These are phyloP conservation scores for Cercospora zeae-maydis DNA, from an alignment of 2,329 filamentous ascomycete genomes.

Conservation along the genomic window DNA sequence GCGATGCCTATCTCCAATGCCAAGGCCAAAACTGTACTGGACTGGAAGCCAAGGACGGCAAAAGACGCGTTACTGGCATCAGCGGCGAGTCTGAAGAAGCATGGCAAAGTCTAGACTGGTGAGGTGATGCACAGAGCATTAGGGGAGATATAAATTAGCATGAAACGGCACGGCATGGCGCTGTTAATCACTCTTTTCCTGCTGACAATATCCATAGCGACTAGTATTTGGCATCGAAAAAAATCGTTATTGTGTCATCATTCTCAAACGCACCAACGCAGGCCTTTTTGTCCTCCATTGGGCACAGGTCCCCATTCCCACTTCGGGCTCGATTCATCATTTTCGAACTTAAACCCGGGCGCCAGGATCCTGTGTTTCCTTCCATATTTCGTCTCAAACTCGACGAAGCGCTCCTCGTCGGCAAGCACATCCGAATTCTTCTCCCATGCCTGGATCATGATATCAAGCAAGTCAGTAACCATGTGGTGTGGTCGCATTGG, in stretches of 20 bases:
- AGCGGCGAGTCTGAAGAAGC: background rate
- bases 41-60: background rate
- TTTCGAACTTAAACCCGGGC: constrained; percentile 27
- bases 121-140: background rate
- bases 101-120: background rate
- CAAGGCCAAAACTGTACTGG: background rate
- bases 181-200: background rate
- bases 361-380: constrained; percentile 30
- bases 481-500: constrained; percentile 32
- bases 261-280: constrained; percentile 8
- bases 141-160: background rate
- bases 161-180: background rate
- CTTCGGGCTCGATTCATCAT: constrained; percentile 11
- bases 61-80: background rate
- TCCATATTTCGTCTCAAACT: constrained; percentile 29
- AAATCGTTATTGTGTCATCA: background rate
- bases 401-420: constrained; percentile 22
- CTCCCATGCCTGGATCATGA: constrained; percentile 32
- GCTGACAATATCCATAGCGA: background rate
- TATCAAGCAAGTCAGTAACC: constrained; percentile 33
- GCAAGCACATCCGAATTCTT: constrained; percentile 25
- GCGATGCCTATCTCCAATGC: background rate
- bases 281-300: constrained; percentile 18
- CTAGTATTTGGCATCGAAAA: background rate
- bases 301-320: constrained; percentile 21